Conservation (phyloP, 305 asterid species). For the Fraxinus albicans region DNA sequence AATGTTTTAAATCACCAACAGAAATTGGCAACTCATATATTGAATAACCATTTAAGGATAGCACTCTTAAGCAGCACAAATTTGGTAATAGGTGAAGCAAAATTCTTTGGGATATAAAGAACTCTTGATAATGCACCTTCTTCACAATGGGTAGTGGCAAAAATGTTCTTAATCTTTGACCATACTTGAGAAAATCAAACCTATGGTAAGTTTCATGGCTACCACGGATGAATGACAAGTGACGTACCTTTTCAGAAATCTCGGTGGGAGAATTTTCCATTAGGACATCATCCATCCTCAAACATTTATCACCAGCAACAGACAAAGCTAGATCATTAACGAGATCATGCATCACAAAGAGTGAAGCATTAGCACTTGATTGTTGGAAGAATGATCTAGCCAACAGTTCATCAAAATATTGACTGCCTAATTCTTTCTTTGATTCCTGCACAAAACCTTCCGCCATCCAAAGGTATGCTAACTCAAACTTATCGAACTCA, state of each 20-base stretch:
- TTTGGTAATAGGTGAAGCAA: conserved; percentile 1
- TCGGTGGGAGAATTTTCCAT: neutral
- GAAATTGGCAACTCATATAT: neutral
- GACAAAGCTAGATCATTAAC: conserved; percentile 26
- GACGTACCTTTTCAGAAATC: neutral
- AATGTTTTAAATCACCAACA: conserved; percentile 4
- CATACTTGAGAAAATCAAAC: neutral
- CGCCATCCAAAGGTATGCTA: conserved; percentile 26
- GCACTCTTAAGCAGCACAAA: neutral
- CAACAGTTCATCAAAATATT: conserved; percentile 12
- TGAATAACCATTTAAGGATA: conserved; percentile 4
- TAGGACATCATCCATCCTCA: conserved; percentile 6
- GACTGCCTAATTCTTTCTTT: conserved; percentile 4
- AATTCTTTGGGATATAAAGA: neutral
- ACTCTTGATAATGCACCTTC: neutral
- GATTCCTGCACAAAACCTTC: conserved; percentile 16
- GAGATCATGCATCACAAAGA: conserved; percentile 25
- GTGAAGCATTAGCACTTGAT: neutral
- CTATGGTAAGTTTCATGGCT: neutral
- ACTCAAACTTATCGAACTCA: neutral
- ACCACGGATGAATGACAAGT: conserved; percentile 9
- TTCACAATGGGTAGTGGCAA: conserved; percentile 8
- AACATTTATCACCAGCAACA: conserved; percentile 15
- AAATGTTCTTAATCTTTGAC: conserved; percentile 13
- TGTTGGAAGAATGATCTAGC: conserved; percentile 22